These are phyloP conservation scores for Wickerhamiella siamensis DNA, from an alignment of 805 yeast species.

Conservation along the genomic window DNA sequence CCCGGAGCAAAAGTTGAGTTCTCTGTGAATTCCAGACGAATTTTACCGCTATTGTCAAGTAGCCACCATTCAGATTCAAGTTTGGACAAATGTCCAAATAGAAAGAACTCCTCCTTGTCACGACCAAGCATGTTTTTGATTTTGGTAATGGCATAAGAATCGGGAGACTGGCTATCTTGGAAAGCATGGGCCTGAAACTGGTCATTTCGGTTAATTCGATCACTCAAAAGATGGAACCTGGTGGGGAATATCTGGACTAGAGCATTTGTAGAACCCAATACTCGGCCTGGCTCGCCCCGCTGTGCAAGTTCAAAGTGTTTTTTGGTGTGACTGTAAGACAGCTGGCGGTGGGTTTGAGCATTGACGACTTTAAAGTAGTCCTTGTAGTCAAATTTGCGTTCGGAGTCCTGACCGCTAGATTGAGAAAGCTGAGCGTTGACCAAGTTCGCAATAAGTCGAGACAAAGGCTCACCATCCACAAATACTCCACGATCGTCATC, in stretches of 20 bases:
- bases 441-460: constrained; percentile 48
- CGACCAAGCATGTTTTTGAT: constrained; percentile 80
- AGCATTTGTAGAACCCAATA: constrained; percentile 16
- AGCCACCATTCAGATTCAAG: constrained; percentile 56
- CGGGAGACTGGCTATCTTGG: constrained; percentile 2
- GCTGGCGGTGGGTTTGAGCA: constrained; percentile 36
- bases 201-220: constrained; percentile 63
- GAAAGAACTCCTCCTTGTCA: constrained; percentile 56
- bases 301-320: constrained; percentile 38
- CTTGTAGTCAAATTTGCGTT: constrained; percentile 40
- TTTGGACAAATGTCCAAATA: constrained; percentile 47
- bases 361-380: constrained; percentile 57
- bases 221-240: constrained; percentile 50
- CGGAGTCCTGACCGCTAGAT: neutral
- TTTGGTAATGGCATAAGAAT: constrained; percentile 35
- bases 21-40: constrained; percentile 42
- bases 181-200: constrained; percentile 36
- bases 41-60: constrained; percentile 68
- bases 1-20: constrained; percentile 51
- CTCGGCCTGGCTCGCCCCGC: constrained; percentile 7
- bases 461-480: constrained; percentile 59
- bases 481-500: constrained; percentile 79
- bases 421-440: constrained; percentile 16
- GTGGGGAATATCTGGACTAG: constrained; percentile 23
- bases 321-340: constrained; percentile 23